These are phyloP conservation scores for Coemansia sp. DNA, from an alignment of 192 early-diverging fungal species.

Conservation along the genomic window DNA sequence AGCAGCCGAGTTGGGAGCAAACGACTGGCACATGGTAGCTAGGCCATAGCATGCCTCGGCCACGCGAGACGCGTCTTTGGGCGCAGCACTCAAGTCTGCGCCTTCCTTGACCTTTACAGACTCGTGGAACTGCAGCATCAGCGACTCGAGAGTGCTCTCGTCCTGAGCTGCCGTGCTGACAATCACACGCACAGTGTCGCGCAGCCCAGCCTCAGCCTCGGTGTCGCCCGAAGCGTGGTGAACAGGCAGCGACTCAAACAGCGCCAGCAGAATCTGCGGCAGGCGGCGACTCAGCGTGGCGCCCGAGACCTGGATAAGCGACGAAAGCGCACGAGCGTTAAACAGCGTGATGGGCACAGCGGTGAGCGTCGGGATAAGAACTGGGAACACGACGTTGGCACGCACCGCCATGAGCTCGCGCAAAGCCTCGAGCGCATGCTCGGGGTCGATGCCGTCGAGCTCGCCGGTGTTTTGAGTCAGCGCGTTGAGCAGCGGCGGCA, in stretches of 20 bases:
- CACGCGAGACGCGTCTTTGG: slow-evolving; percentile 32
- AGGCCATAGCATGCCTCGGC: slow-evolving; percentile 49
- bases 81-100: slow-evolving; percentile 15
- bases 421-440: slow-evolving; percentile 87
- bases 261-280: slow-evolving; percentile 72
- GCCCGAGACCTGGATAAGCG: slow-evolving; percentile 89
- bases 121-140: slow-evolving; percentile 81
- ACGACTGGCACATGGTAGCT: slow-evolving; percentile 41
- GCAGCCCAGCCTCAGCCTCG: slow-evolving; percentile 65
- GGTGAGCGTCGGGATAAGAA: slow-evolving; percentile 94
- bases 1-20: slow-evolving; percentile 37
- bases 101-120: slow-evolving; percentile 60
- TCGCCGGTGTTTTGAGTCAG: slow-evolving; percentile 54
- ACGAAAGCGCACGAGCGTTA: slow-evolving; percentile 86
- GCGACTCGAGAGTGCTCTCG: slow-evolving; percentile 74
- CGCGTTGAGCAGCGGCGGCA: slow-evolving; percentile 84
- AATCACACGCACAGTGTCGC: slow-evolving; percentile 71
- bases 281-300: slow-evolving; percentile 74
- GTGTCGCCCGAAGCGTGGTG: slow-evolving; percentile 58
- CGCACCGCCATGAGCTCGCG: slow-evolving; percentile 98
- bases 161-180: slow-evolving; percentile 72
- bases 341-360: slow-evolving; percentile 83
- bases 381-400: slow-evolving; percentile 97
- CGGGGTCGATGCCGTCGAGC: slow-evolving; percentile 33
- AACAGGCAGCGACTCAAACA: slow-evolving; percentile 75